Conservation (phyloP, 1,284 basidiomycete species). For the Cryptococcus sp. region DNA sequence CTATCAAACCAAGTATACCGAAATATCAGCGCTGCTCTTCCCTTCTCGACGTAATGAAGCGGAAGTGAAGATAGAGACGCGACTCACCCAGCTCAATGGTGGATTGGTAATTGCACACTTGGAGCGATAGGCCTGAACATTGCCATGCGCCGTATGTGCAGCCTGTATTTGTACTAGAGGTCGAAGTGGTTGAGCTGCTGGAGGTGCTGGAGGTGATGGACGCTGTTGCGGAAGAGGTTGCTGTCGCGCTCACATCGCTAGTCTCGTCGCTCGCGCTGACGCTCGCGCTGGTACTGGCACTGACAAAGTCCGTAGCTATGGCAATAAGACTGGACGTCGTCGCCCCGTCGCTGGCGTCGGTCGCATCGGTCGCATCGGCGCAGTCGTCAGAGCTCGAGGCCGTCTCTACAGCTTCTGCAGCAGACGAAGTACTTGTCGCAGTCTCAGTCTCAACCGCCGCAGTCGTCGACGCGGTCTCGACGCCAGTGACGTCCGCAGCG, state of each 20-base stretch:
- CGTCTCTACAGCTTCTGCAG: not conserved
- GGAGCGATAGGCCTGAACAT: constrained; percentile 27
- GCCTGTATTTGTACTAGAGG: not conserved
- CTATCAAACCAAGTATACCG: constrained; percentile 3
- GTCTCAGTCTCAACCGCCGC: not conserved
- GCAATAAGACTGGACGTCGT: not conserved
- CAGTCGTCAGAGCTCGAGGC: not conserved
- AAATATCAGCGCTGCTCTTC: not conserved
- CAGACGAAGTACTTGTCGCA: not conserved
- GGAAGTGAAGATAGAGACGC: not conserved
- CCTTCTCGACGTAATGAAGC: not conserved
- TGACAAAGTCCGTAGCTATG: not conserved
- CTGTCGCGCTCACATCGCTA: not conserved
- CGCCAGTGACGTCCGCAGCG: not conserved
- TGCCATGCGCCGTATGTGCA: constrained; percentile 40
- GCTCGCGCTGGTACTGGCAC: not conserved
- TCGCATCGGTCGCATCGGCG: not conserved
- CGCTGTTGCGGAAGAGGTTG: not conserved
- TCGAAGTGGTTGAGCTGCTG: not conserved
- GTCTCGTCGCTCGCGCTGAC: not conserved
- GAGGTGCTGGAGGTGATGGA: not conserved
- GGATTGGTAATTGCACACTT: constrained; percentile 34
- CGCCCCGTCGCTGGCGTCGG: not conserved
- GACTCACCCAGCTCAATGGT: constrained; percentile 14
- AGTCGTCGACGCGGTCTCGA: not conserved